These are phyloP conservation scores for Stephania japonica DNA, from an alignment of 164 flowering plant species.

Conservation along the genomic window DNA sequence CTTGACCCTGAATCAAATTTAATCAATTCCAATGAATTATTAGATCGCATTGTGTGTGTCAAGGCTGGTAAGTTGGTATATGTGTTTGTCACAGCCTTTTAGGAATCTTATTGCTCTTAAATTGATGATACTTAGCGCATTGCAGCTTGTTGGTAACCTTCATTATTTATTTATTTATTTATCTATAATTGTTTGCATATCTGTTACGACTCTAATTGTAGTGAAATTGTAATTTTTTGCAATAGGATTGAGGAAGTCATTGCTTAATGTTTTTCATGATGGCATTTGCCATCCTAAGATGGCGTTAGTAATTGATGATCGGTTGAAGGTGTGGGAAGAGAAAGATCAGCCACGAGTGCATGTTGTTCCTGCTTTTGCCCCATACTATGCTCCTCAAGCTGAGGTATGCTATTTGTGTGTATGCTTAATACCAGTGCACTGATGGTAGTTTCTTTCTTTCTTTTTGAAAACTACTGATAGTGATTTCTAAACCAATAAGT, in stretches of 20 bases:
- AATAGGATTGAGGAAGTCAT: conserved; percentile 74
- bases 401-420: conserved; percentile 41
- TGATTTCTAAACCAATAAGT: not conserved
- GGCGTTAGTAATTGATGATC: conserved; percentile 98
- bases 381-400: conserved; percentile 98
- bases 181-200: not conserved
- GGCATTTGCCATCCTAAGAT: conserved; percentile 94
- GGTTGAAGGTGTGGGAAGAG: conserved; percentile 98
- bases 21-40: conserved; percentile 63
- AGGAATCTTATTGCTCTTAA: not conserved
- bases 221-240: conserved; percentile 9
- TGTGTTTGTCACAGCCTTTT: conserved; percentile 2
- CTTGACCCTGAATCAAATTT: conserved; percentile 94
- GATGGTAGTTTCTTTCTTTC: too few species aligned
- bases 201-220: not conserved
- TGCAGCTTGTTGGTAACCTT: not conserved
- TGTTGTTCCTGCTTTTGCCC: conserved; percentile 99
- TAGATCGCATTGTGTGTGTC: conserved; percentile 91
- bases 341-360: conserved; percentile 96
- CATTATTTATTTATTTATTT: conserved; percentile 3
- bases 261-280: conserved; percentile 87
- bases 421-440: not conserved
- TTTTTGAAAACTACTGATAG: too few species aligned
- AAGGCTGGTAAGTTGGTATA: conserved; percentile 64
- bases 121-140: not conserved